Evolutionary conservation across 345 rosid species (phyloP), one percentile per base, ranked within the genome.

Genomic region (Lenwebbia sp.): DNA sequence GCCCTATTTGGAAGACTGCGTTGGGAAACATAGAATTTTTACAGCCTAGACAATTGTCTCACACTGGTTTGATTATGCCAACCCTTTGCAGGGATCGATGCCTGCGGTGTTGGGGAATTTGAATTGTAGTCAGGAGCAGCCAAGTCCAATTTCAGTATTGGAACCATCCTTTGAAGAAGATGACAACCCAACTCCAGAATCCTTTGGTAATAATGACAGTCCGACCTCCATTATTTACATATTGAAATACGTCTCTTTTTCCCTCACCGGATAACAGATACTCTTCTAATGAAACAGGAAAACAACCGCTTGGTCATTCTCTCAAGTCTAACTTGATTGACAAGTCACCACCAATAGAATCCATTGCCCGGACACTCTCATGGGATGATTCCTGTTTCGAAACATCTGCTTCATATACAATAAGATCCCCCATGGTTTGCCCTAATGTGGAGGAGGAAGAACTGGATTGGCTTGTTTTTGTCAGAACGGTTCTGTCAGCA

Each of bases 121-220:
- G 49, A 91, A 86, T 83, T 95, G 94, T 90, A 95, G 91, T 93
- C 98, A 92, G 90, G 98, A 95, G 90, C 99, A 96, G 88, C 99
- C 96, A 51, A 98, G 99, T 88, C 99, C 98, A 70, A 92, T 94
- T 55, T 96, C 99, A 9, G 98, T 94, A 92, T 89, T 98, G 88
- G 95, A 96, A 49, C 92, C 90, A 13, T 91, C 89, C 62, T 98
- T 96, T 49, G 93, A 93, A 75, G 98, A 96, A 88, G 95, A 95
- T 89, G 92, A 91, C 88, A 89, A 75, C 83, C 30, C 84, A 86
- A 86, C 84, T 85, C 86, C 88, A 41, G 95, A 91, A 88, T 89
- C 85, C 58, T 91, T 90, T 83, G 89, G 90, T 56, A 83, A 28
- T 41, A 21, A 70, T 70, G 47, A 37, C 10, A 19, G 81, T 19